Conservation (phyloP, 140 eudicot genomes). For the Cichorium intybus region DNA sequence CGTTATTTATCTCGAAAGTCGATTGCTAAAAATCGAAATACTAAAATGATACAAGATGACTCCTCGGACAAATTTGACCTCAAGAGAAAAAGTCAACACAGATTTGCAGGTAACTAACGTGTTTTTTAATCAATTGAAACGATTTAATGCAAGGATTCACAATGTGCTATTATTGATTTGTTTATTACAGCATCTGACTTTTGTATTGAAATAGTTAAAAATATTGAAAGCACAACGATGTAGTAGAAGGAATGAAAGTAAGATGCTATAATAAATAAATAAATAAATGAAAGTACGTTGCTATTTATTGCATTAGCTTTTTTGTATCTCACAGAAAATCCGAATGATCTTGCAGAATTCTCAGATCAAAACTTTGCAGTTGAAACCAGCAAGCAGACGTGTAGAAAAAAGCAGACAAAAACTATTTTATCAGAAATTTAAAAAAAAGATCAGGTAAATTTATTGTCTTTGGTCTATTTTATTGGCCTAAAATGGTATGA, state of each 20-base stretch:
- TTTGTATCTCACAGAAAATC: background rate
- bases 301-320: background rate
- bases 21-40: background rate
- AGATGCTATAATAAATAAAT: too few relatives aligned
- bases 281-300: too few relatives aligned
- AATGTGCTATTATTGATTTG: too few relatives aligned
- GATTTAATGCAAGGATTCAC: too few relatives aligned
- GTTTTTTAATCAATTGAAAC: too few relatives aligned
- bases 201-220: too few relatives aligned
- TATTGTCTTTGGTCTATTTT: background rate
- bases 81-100: constrained; percentile 21
- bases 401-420: constrained; percentile 35
- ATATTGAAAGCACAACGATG: too few relatives aligned
- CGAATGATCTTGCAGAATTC: constrained; percentile 41
- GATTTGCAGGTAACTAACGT: constrained; percentile 13
- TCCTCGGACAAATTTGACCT: constrained; percentile 21
- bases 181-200: too few relatives aligned
- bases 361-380: constrained; percentile 56
- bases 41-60: constrained; percentile 18
- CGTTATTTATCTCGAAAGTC: background rate
- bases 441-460: constrained; percentile 26
- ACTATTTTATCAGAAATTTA: constrained; percentile 19
- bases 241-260: too few relatives aligned
- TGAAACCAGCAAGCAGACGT: constrained; percentile 27
- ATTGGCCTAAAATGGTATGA: background rate